Evolutionary conservation across 2,329 filamentous ascomycete genomes (phyloP), one percentile per base, ranked within the genome.

Genomic region (Rosellinia necatrix): DNA sequence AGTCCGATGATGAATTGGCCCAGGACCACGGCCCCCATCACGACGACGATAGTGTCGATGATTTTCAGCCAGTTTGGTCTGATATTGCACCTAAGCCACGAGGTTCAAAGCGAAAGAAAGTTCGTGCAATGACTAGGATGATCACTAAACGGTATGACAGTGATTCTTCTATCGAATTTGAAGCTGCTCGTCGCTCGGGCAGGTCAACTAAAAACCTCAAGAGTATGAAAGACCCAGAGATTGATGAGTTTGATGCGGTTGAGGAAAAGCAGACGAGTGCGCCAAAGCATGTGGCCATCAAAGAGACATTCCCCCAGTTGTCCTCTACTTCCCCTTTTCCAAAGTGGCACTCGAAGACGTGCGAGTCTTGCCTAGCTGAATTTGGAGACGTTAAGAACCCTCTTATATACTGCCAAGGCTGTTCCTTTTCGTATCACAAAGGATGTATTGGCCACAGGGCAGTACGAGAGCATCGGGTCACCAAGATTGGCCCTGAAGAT

Each of bases 361-460:
- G 94, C 71, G 87, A 90, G 63, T 81, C 85, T 2, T 99, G 94
- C 68, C 76, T 74, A 43, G 73, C 76, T n/a, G 74, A 71, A 13
- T 81, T 81, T 7, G 76, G 80, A 19, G 71, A 75, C 1, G 80
- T 78, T 54, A 88, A 86, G 68, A 91, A 90, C 1, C 78, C 83
- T 34, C 77, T 99, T 21, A 81, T 99, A 29, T 87, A 88, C 68
- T 99, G 94, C 65, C 96, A 99, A 74, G 94, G 94, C 25, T 99
- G 94, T 70, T 91, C 88, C 2, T 78, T 87, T 43, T 81, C 89
- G 0, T 96, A 91, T 64, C 94, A 99, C 73, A 91, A 90, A 71
- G 76, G 75, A 35, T 99, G 94, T 68, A 79, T 99, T 24, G 92
- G 93, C 1, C 78, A 81, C 44, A 84, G 94, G 46, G 83, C 81